Evolutionary conservation across 2,329 filamentous ascomycete species (phyloP).

Genomic region (Dactylellina drechsleri): DNA sequence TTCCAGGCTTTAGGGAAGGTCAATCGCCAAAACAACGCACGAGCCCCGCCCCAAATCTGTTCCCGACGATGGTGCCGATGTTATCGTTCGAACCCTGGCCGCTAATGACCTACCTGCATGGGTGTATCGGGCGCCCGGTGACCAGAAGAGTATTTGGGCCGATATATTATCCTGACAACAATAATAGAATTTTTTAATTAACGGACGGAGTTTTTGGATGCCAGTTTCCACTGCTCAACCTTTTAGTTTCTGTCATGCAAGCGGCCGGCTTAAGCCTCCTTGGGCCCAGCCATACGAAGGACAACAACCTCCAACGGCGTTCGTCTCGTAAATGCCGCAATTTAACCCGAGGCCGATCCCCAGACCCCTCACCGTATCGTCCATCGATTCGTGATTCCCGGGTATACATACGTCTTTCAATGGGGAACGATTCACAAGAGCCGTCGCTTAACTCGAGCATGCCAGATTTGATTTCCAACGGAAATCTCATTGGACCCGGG

Average conservation of each 20-base stretch:
- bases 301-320: constrained; percentile 6
- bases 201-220: constrained; percentile 45
- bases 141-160: constrained; percentile 30
- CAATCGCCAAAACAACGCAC: constrained; percentile 48
- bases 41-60: constrained; percentile 39
- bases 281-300: constrained; percentile 6
- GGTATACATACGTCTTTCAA: constrained; percentile 48
- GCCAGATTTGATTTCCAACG: constrained; percentile 48
- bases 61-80: constrained; percentile 3
- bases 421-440: constrained; percentile 17
- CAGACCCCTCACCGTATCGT: constrained; percentile 14
- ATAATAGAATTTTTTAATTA: too few species aligned
- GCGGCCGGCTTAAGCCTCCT: constrained; percentile 24
- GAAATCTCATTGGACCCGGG: constrained; percentile 46
- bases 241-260: not conserved
- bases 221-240: constrained; percentile 1
- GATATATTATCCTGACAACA: not conserved
- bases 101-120: too few species aligned
- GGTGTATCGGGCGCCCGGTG: constrained; percentile 13
- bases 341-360: constrained; percentile 9
- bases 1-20: constrained; percentile 47
- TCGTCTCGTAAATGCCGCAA: constrained; percentile 51
- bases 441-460: constrained; percentile 52
- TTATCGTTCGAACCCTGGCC: constrained; percentile 1
- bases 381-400: constrained; percentile 48